Conservation (phyloP, 139 green algal species). For the Pleodorina starrii region DNA sequence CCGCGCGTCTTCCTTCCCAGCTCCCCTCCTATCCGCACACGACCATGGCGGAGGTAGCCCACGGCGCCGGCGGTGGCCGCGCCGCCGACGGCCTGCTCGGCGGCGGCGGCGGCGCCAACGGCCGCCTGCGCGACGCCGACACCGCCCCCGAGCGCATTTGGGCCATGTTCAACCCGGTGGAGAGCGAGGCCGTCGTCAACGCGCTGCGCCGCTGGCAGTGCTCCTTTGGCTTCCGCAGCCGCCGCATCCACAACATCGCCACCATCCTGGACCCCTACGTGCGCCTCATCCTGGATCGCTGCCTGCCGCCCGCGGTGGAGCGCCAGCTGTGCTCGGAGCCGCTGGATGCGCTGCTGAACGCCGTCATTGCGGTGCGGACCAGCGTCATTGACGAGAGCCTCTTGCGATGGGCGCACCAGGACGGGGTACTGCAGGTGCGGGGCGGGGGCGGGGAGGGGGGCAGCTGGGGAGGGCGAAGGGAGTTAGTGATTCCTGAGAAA, state of each 20-base stretch:
- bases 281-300: conserved; percentile 58
- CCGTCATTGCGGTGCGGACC: conserved; percentile 43
- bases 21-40: too few relatives aligned
- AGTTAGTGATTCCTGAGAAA: too few relatives aligned
- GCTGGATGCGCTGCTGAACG: conserved; percentile 56
- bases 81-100: conserved; percentile 2
- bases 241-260: conserved; percentile 1
- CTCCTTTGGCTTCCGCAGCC: conserved; percentile 32
- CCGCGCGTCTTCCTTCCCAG: too few relatives aligned
- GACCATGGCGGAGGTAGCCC: conserved; percentile 3
- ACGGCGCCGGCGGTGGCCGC: neutral
- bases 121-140: conserved; percentile 9
- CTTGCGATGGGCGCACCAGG: conserved; percentile 47
- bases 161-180: conserved; percentile 52
- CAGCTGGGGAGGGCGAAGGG: neutral
- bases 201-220: conserved; percentile 54
- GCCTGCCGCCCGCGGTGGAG: conserved; percentile 52
- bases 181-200: conserved; percentile 58
- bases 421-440: conserved; percentile 19
- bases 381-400: conserved; percentile 56
- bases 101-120: neutral
- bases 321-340: conserved; percentile 53
- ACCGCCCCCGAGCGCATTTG: conserved; percentile 22
- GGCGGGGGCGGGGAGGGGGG: neutral
- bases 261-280: conserved; percentile 56